These are phyloP conservation scores for Phlebiopsis gigantea DNA, from an alignment of 768 basidiomycete genomes.

Conservation along the genomic window DNA sequence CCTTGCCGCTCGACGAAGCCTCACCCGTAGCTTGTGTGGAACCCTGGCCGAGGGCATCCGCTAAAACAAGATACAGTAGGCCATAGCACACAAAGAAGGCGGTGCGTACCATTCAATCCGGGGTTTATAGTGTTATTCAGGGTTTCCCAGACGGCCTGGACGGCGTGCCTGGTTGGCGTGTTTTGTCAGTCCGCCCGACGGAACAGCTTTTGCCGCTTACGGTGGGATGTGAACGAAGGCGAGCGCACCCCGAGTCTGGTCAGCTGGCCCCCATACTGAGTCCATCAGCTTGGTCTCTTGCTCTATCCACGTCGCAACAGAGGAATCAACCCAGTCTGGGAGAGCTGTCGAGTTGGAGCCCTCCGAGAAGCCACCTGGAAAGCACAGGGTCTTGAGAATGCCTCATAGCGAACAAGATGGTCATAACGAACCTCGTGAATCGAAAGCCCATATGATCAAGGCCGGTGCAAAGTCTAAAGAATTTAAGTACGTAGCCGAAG, in stretches of 20 bases:
- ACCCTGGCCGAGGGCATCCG: slow-evolving; percentile 45
- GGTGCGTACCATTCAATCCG: slow-evolving; percentile 34
- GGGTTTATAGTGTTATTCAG: slow-evolving; percentile 37
- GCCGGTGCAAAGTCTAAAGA: slow-evolving; percentile 40
- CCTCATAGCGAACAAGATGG: no score
- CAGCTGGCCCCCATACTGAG: slow-evolving; percentile 49
- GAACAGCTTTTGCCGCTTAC: slow-evolving; percentile 30
- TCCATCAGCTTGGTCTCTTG: slow-evolving; percentile 51
- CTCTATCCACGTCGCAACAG: slow-evolving; percentile 58
- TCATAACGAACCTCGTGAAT: slow-evolving; percentile 53
- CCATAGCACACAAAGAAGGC: no score
- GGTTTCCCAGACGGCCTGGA: slow-evolving; percentile 30
- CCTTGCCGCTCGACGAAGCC: slow-evolving; percentile 36
- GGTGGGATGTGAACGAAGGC: slow-evolving; percentile 78
- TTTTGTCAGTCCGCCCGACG: not conserved
- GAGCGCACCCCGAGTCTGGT: slow-evolving; percentile 43
- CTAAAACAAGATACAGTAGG: no score
- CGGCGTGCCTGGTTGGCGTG: slow-evolving; percentile 20
- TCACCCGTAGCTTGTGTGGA: slow-evolving; percentile 54
- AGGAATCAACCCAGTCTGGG: slow-evolving; percentile 65
- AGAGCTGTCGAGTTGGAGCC: slow-evolving; percentile 40
- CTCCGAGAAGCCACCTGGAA: slow-evolving; percentile 42
- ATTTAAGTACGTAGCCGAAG: not conserved
- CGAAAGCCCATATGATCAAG: slow-evolving; percentile 73
- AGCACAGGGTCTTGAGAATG: no score